Percentiles rank a stretch among this genome's conserved stretches.
phyloP scores from a whole-genome alignment of 163 green algal genomes.

The Scenedesmus sp. region DNA sequence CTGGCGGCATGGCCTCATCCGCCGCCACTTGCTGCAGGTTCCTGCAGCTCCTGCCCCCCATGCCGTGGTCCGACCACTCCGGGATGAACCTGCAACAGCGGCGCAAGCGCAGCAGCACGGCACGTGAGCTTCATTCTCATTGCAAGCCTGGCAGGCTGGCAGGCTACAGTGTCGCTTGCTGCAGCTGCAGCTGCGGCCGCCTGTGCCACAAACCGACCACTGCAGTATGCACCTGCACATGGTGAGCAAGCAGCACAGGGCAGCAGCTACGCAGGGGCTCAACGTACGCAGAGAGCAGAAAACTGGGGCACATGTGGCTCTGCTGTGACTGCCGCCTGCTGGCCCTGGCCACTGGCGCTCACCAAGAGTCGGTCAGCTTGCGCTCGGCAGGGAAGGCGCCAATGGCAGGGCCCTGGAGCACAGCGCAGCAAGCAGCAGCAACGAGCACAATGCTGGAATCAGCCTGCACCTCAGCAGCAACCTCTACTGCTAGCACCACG shows the following conservation, averaged over 20 bases:
- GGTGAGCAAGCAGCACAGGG: too few relatives aligned
- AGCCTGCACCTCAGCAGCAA: background rate
- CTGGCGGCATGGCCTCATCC: background rate
- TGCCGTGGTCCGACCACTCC: slow-evolving; percentile 20
- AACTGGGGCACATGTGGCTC: too few relatives aligned
- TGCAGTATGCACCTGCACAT: too few relatives aligned
- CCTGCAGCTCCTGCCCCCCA: slow-evolving; percentile 41
- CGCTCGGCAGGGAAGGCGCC: slow-evolving; percentile 37
- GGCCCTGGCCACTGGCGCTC: background rate
- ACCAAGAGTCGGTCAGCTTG: slow-evolving; percentile 26
- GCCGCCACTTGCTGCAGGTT: slow-evolving; percentile 16
- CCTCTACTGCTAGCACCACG: background rate
- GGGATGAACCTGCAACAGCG: slow-evolving; percentile 8
- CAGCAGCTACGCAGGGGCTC: too few relatives aligned
- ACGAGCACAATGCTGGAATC: too few relatives aligned
- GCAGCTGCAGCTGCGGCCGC: background rate
- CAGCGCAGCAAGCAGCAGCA: background rate
- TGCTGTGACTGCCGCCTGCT: background rate
- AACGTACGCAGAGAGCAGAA: too few relatives aligned
- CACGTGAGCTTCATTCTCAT: background rate
- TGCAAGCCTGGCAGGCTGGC: background rate
- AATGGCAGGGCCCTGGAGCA: slow-evolving; percentile 32
- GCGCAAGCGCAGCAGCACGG: background rate
- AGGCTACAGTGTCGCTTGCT: background rate
- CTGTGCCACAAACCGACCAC: too few relatives aligned